phyloP scores from a whole-genome alignment of 768 basidiomycete genomes.

The Tylopilus sp. region DNA sequence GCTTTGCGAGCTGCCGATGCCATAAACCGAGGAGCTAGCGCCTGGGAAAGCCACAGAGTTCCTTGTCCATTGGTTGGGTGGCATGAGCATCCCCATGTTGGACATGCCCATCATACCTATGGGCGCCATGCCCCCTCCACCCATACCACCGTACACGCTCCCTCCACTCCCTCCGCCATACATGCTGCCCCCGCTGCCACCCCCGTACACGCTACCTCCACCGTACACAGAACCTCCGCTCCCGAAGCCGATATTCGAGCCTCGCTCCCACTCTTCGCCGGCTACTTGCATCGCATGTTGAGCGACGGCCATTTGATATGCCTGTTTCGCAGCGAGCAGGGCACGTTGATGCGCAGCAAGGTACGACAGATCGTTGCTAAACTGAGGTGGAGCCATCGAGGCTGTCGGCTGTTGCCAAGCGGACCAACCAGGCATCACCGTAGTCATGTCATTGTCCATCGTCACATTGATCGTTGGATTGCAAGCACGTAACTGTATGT shows the following conservation, averaged over 20 bases:
- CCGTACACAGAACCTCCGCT: slow-evolving; percentile 34
- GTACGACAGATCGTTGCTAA: slow-evolving; percentile 50
- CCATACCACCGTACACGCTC: slow-evolving; percentile 41
- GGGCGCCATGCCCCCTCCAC: slow-evolving; percentile 30
- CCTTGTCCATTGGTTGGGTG: slow-evolving; percentile 37
- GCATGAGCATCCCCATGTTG: slow-evolving; percentile 39
- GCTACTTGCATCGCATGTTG: slow-evolving; percentile 88
- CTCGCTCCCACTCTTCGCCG: slow-evolving; percentile 89
- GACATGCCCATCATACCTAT: slow-evolving; percentile 42
- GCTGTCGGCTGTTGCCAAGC: slow-evolving; percentile 10
- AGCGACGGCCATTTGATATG: slow-evolving; percentile 86
- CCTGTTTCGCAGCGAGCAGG: slow-evolving; percentile 82
- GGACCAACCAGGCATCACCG: slow-evolving; percentile 34
- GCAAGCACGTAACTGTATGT: slow-evolving; percentile 25
- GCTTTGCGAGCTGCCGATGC: slow-evolving; percentile 51
- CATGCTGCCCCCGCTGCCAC: slow-evolving; percentile 30
- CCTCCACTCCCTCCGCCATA: slow-evolving; percentile 34
- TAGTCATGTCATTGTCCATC: slow-evolving; percentile 28
- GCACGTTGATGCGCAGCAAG: slow-evolving; percentile 83
- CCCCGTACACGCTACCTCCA: slow-evolving; percentile 48
- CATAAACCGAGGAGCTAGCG: slow-evolving; percentile 53
- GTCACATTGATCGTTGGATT: slow-evolving; percentile 37
- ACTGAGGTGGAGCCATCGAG: slow-evolving; percentile 39
- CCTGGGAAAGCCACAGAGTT: slow-evolving; percentile 51
- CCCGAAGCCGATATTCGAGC: slow-evolving; percentile 51